Base-by-base conservation (phyloP, 805 yeast genomes). In the Kodamaea leandrae region DNA sequence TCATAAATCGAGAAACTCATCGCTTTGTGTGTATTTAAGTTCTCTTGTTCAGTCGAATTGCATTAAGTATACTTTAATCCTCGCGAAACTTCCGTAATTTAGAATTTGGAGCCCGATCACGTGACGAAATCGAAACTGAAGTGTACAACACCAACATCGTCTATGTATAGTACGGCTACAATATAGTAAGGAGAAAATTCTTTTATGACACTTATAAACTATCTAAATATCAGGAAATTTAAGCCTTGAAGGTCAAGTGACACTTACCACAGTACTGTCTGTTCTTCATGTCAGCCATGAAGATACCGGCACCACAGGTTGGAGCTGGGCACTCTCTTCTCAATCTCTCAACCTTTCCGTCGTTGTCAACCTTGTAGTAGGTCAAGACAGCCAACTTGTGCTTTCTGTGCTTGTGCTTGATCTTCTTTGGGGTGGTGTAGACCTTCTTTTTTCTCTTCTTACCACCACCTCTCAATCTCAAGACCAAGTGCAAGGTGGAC, bases 401-500 rank as follows among this genome's bases (percentile, higher is more conserved):
- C 83, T 91, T 93, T 87, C 86, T 93, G 86, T 88, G 96, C 86
- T 89, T 90, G 95, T 93, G 98, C 80, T 78, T 87, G 80, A 93
- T 87, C 86, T 90, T 95, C 90, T 93, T 93, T 82, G 99, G 99
- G 71, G 98, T 91, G 79, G 98, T 91, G 91, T 91, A 93, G 72
- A 89, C 97, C 95, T 91, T 91, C 96, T 93, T 93, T 93, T 93
- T 93, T 84, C 96, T 91, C 93, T 93, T 93, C 87, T 90, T 93
- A 81, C 96, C 96, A 72, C 74, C 75, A 79, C 98, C 98, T 80
- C 97, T 87, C 71, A 91, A 86, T 82, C 97, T 89, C 56, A 91
- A 78, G 54, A 91, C 98, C 77, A 91, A 82, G 74, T 91, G 96
- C 46, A 91, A 75, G 55, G 99, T 91, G 51, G 99, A 91, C 81